Percentiles rank a stretch among this genome's conserved stretches.
These are phyloP conservation scores for Colletotrichum noveboracense DNA, from an alignment of 2,329 filamentous ascomycete species.

Conservation along the genomic window DNA sequence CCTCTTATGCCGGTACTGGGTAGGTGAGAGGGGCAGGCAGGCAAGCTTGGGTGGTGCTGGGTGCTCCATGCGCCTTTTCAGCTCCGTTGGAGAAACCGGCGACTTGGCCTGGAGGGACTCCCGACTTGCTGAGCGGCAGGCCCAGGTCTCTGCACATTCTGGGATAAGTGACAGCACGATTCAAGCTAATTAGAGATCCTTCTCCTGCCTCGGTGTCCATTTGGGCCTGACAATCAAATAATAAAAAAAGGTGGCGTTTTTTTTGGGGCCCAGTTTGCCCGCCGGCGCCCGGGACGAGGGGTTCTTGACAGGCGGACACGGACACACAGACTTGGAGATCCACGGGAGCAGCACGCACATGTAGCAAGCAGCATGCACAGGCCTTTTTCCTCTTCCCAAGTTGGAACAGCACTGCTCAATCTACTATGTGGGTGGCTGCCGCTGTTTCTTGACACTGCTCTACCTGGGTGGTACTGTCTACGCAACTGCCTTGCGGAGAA, in stretches of 20 bases:
- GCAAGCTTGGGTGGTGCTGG: background rate
- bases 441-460: background rate
- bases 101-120: background rate
- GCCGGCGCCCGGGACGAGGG: background rate
- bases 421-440: background rate
- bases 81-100: background rate
- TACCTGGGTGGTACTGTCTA: background rate
- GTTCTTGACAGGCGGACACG: background rate
- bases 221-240: background rate
- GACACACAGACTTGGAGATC: conserved; percentile 5
- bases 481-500: background rate
- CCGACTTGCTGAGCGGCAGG: background rate
- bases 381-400: background rate
- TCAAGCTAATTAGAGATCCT: background rate
- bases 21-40: background rate
- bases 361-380: background rate
- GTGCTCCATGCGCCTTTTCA: background rate
- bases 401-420: background rate
- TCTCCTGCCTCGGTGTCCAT: background rate
- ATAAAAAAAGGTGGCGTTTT: background rate
- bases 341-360: background rate
- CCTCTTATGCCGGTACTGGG: conserved; percentile 9
- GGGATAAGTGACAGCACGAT: background rate
- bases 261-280: background rate
- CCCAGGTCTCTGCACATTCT: background rate